Base-by-base conservation (phyloP, 495 filamentous ascomycete genomes). In the Penicillium crystallinum region DNA sequence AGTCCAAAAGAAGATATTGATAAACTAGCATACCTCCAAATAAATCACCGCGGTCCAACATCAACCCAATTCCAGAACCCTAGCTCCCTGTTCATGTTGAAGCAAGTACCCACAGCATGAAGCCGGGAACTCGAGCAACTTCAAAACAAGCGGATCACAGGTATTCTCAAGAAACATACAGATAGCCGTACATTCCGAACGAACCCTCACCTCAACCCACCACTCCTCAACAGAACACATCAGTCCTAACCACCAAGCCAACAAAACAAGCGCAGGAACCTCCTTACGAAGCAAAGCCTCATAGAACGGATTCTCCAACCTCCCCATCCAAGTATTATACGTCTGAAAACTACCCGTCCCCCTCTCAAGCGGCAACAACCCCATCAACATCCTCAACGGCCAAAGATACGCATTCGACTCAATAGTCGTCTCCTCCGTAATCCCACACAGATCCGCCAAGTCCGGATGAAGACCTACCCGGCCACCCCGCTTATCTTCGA, bases 61-160 rank as follows among this genome's bases (percentile, higher is more conserved):
- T 52, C 40, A 36, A 29, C 33, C 23, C 37, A 52, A 22, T 11
- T 47, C 44, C 14, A 54, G 14, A n/a, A 46, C 31, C 11, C 14
- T 23, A 33, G 11, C 18, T 11, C 19, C 62, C 65, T 93, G 88
- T 86, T 95, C 95, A 31, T 95, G 87, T 2, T 62, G 75, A 54
- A 95, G 57, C 62, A 91, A 81, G 49, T 91, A 92, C 22, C 91
- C 91, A 50, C 95, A 84, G 14, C 83, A 76, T 66, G 87, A 81
- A 1, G 91, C 91, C 50, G 95, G 72, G 64, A 63, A 67, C 40
- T 63, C 58, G 37, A 69, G 15, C 57, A 69, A 39, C 12, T 44
- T 40, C 34, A 63, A 46, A 38, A 72, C 50, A 1, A 58, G 35
- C 4, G 58, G 52, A 46, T 73, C 53, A 7, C 45, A 51, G 51